phyloP scores from a whole-genome alignment of 2,329 filamentous ascomycete genomes.

The Aureobasidium sp. region DNA sequence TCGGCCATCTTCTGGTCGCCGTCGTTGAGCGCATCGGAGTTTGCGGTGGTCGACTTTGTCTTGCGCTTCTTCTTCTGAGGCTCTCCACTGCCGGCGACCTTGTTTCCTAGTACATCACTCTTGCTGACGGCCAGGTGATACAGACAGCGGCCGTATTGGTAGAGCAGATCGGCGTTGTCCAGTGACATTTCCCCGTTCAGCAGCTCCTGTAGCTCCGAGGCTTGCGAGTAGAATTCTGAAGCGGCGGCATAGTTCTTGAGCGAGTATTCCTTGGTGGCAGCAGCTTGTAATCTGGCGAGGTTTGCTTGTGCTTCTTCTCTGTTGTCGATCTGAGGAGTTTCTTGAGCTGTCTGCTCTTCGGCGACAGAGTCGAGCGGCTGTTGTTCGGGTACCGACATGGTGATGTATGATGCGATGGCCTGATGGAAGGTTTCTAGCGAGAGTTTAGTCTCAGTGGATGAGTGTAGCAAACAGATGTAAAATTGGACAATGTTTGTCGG shows the following conservation, averaged over 20 bases:
- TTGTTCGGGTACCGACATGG: constrained; percentile 3
- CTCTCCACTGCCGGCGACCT: constrained; percentile 55
- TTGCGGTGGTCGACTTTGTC: constrained; percentile 26
- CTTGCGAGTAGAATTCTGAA: constrained; percentile 79
- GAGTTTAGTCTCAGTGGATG: background rate
- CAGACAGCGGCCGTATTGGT: constrained; percentile 85
- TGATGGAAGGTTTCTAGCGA: background rate
- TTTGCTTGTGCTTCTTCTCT: constrained; percentile 11
- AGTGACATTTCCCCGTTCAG: constrained; percentile 87
- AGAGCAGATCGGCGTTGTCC: constrained; percentile 88
- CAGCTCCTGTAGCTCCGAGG: constrained; percentile 81
- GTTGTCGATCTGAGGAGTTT: constrained; percentile 3
- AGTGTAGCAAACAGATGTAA: background rate
- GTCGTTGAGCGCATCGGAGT: constrained; percentile 27
- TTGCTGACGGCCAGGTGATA: constrained; percentile 93
- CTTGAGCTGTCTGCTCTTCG: constrained; percentile 4
- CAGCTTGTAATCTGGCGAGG: constrained; percentile 60
- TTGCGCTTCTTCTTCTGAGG: constrained; percentile 34
- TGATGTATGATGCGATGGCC: background rate
- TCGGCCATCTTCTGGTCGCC: constrained; percentile 36
- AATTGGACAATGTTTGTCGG: background rate
- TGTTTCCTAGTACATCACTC: constrained; percentile 86
- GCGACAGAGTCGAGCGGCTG: background rate
- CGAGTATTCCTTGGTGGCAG: constrained; percentile 77
- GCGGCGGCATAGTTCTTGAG: constrained; percentile 84